Evolutionary conservation across 305 asterid species (phyloP).

Genomic region (Plantago coronopus): DNA sequence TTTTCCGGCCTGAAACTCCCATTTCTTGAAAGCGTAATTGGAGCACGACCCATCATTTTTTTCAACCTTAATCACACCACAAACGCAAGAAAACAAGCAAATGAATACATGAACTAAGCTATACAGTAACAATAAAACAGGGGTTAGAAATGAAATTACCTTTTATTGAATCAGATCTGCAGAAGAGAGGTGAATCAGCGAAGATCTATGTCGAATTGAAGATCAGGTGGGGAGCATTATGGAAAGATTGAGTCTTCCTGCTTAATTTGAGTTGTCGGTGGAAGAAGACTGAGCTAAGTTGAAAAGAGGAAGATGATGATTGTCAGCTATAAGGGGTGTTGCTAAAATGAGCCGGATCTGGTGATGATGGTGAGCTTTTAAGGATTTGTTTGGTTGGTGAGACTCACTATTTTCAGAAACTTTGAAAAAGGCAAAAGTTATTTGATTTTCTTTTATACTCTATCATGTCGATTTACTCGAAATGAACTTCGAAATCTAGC

Average conservation of each 20-base stretch:
- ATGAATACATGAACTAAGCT: slow-evolving; percentile 2
- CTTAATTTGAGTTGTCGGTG: too few relatives aligned
- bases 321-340: slow-evolving; percentile 1
- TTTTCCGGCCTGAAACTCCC: slow-evolving; percentile 68
- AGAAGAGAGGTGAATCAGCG: too few relatives aligned
- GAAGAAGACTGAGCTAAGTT: background rate
- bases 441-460: too few relatives aligned
- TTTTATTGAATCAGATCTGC: too few relatives aligned
- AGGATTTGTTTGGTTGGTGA: slow-evolving; percentile 28
- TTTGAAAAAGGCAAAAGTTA: too few relatives aligned
- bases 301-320: slow-evolving; percentile 16
- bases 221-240: too few relatives aligned
- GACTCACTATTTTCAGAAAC: background rate
- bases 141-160: too few relatives aligned
- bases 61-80: background rate
- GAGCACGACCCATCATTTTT: slow-evolving; percentile 60
- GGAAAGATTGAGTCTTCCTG: too few relatives aligned
- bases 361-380: background rate
- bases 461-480: too few relatives aligned
- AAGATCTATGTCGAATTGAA: too few relatives aligned
- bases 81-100: background rate
- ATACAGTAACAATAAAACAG: too few relatives aligned
- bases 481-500: too few relatives aligned
- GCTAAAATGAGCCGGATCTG: slow-evolving; percentile 22
- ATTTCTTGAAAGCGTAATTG: slow-evolving; percentile 41